A percentile compares a stretch with the other conserved stretches of the same genome.
Conservation (phyloP, 768 basidiomycete genomes). For the Dendrothele bispora region DNA sequence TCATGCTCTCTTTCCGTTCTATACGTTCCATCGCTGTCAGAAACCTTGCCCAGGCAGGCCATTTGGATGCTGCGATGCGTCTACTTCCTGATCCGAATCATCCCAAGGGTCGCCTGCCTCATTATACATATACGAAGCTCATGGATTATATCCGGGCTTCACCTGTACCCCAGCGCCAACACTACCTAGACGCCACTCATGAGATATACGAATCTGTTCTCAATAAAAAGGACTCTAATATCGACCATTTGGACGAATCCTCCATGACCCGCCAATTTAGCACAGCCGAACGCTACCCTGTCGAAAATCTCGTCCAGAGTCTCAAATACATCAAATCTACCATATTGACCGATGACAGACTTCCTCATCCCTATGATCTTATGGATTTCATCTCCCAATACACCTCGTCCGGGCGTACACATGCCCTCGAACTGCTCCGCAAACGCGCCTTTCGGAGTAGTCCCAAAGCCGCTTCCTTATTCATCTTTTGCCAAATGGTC, state of each 20-base stretch:
- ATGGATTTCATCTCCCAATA: conserved; percentile 36
- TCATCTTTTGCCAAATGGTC: conserved; percentile 42
- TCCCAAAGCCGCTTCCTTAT: conserved; percentile 20
- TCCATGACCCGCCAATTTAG: not conserved
- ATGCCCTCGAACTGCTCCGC: conserved; percentile 33
- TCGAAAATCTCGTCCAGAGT: conserved; percentile 15
- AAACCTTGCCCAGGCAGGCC: conserved; percentile 36
- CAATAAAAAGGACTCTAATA: too few species aligned
- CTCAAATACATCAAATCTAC: conserved; percentile 20
- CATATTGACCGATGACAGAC: conserved; percentile 10
- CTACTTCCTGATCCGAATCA: conserved; percentile 37
- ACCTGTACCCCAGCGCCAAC: not conserved
- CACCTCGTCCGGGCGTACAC: conserved; percentile 29
- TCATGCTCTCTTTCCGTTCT: not conserved
- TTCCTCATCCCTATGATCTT: conserved; percentile 27
- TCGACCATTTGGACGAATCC: not conserved
- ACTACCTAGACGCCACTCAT: not conserved
- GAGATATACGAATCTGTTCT: too few species aligned
- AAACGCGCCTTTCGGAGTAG: conserved; percentile 24
- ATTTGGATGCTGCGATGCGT: conserved; percentile 40
- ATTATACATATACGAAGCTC: not conserved
- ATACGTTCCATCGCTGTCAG: conserved; percentile 37
- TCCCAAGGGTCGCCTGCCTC: not conserved
- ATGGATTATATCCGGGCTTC: not conserved
- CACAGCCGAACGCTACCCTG: not conserved